Base-by-base conservation (phyloP, 192 early-diverging fungal species). In the Mortierella claussenii region DNA sequence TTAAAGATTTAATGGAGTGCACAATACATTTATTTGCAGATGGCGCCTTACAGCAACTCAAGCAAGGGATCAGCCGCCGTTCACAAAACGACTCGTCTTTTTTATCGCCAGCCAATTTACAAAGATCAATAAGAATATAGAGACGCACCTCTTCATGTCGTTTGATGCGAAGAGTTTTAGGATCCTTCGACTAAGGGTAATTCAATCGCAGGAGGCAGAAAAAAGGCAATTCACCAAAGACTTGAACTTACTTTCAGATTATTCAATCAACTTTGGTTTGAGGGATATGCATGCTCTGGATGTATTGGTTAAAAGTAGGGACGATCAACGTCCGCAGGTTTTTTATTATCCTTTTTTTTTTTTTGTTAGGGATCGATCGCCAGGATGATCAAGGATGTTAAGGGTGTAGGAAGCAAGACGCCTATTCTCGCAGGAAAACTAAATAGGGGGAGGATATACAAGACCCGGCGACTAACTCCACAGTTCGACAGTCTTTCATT, bases 121-220 rank as follows among this genome's bases (percentile, higher is more conserved):
- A 73, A n/a, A 20, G n/a, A 60, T 68, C 1, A 42, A 54, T 4
- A 32, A 42, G 17, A 52, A 69, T 9, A 3, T 40, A 17, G 79
- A 68, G 26, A 31, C 52, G 15, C 65, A 73, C 15, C 30, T 75
- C n/a, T 49, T 75, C n/a, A 34, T 80, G 53, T 65, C 55, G 8
- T 80, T 68, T 78, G 79, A 73, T 20, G 79, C 70, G 20, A 80
- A 80, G 60, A 80, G 65, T 30, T 48, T 80, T 6, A 49, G 51
- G 26, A 59, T 80, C 20, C 31, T 80, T 3, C 68, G 68, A 11
- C 46, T 79, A 28, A 37, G 20, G 44, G 37, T 71, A 33, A 13
- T 36, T 34, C 4, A 57, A 53, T 47, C 24, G 18, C 31, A 27
- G 4, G 36, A 13, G 8, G n/a, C n/a, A n/a, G n/a, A n/a, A n/a